These are phyloP conservation scores for Fusarium sp. DNA, from an alignment of 2,329 filamentous ascomycete genomes.

Conservation along the genomic window DNA sequence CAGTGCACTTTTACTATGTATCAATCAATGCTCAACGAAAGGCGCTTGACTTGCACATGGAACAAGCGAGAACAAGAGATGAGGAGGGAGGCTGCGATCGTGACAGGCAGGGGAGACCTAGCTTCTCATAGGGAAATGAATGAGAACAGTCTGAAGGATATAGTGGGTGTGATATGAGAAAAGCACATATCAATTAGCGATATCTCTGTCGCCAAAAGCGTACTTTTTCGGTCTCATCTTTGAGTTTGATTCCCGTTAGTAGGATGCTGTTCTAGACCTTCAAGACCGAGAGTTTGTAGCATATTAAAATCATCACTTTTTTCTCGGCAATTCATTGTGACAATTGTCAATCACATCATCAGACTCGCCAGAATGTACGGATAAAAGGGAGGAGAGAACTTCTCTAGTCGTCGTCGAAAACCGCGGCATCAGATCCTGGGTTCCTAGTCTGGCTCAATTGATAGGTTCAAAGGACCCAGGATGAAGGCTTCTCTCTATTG, in stretches of 20 bases:
- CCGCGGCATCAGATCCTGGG: slow-evolving; percentile 29
- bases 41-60: slow-evolving; percentile 6
- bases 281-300: slow-evolving; percentile 22
- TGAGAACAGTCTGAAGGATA: not conserved
- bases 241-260: too few relatives aligned
- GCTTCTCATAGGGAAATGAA: slow-evolving; percentile 19
- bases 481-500: slow-evolving; percentile 8
- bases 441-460: slow-evolving; percentile 22
- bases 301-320: slow-evolving; percentile 6
- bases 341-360: slow-evolving; percentile 12
- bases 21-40: not conserved
- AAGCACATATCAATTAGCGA: too few relatives aligned
- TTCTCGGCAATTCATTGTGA: not conserved
- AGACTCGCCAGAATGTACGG: not conserved
- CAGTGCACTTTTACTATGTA: slow-evolving; percentile 13
- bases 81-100: slow-evolving; percentile 8
- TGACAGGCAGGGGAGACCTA: slow-evolving; percentile 42
- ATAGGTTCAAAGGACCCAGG: slow-evolving; percentile 29
- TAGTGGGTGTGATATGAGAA: too few relatives aligned
- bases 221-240: too few relatives aligned
- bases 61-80: slow-evolving; percentile 12
- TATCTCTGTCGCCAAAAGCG: too few relatives aligned
- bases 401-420: slow-evolving; percentile 14
- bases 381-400: not conserved
- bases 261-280: too few relatives aligned